phyloP scores from a whole-genome alignment of 768 basidiomycete species.

The Mycena olivaceomarginata region DNA sequence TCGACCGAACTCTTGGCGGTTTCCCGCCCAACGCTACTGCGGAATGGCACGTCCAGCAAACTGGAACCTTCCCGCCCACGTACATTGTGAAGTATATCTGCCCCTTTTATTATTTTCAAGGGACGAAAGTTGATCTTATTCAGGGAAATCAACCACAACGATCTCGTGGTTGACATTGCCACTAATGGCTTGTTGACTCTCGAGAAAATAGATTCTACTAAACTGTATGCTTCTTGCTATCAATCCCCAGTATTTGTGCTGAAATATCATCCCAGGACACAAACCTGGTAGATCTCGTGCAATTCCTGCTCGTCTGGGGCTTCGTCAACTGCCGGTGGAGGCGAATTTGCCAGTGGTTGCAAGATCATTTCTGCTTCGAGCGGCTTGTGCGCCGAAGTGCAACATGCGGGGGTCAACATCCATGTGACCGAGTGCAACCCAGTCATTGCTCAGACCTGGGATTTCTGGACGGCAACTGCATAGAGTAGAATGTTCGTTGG shows the following conservation, averaged over 20 bases:
- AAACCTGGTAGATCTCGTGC: conserved; percentile 35
- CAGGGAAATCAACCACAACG: conserved; percentile 19
- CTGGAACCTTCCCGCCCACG: not conserved
- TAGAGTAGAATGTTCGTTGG: not conserved
- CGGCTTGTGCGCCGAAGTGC: conserved; percentile 4
- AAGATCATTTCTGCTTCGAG: conserved; percentile 10
- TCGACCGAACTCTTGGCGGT: not conserved
- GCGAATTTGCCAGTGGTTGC: conserved; percentile 31
- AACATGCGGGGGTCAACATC: not conserved
- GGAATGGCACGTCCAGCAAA: conserved; percentile 36
- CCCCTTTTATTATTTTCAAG: not conserved
- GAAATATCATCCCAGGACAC: conserved; percentile 7
- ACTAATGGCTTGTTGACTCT: conserved; percentile 6
- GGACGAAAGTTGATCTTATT: not conserved
- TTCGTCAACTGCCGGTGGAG: conserved; percentile 24
- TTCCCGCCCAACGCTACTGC: conserved; percentile 25
- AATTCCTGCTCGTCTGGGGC: conserved; percentile 16
- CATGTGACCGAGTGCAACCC: not conserved
- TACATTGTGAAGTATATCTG: conserved; percentile 29
- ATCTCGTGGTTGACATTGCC: conserved; percentile 22
- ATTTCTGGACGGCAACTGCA: conserved; percentile 36
- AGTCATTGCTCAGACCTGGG: conserved; percentile 2
- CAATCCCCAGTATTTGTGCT: not conserved
- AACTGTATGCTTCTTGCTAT: not conserved
- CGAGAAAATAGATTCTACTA: conserved; percentile 4